These are phyloP conservation scores for Phytophthora sp. DNA, from an alignment of 352 stramenopile species.

Conservation along the genomic window DNA sequence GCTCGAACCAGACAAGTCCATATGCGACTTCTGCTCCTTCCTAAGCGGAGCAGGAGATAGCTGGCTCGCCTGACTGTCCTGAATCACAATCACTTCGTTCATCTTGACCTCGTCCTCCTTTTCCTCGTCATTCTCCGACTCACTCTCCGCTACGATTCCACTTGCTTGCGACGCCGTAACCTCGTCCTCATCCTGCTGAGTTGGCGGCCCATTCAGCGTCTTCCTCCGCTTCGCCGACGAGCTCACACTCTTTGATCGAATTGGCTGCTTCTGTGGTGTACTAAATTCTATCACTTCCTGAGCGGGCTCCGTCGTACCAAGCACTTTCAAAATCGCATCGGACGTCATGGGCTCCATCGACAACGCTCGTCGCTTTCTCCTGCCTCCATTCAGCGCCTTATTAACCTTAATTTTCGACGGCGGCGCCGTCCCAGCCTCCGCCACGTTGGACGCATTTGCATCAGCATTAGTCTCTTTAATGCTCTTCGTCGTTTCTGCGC, in stretches of 20 bases:
- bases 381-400: conserved; percentile 20
- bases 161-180: conserved; percentile 35
- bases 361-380: conserved; percentile 53
- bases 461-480: conserved; percentile 5
- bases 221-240: conserved; percentile 42
- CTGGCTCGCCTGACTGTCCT: conserved; percentile 31
- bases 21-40: conserved; percentile 16
- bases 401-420: conserved; percentile 23
- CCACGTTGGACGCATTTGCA: conserved; percentile 1
- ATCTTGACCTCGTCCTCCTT: conserved; percentile 1
- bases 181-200: conserved; percentile 35
- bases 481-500: not conserved
- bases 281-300: conserved; percentile 2
- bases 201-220: conserved; percentile 38
- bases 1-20: conserved; percentile 10
- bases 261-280: conserved; percentile 36
- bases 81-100: conserved; percentile 26
- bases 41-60: conserved; percentile 8
- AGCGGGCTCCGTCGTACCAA: conserved; percentile 38
- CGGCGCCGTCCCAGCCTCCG: conserved; percentile 10
- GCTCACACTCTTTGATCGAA: conserved; percentile 27
- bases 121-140: conserved; percentile 40
- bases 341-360: conserved; percentile 79
- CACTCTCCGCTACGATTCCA: conserved; percentile 45
- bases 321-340: conserved; percentile 63